Evolutionary conservation across 495 filamentous ascomycete genomes (phyloP).

Genomic region (Xylaria flabelliformis): DNA sequence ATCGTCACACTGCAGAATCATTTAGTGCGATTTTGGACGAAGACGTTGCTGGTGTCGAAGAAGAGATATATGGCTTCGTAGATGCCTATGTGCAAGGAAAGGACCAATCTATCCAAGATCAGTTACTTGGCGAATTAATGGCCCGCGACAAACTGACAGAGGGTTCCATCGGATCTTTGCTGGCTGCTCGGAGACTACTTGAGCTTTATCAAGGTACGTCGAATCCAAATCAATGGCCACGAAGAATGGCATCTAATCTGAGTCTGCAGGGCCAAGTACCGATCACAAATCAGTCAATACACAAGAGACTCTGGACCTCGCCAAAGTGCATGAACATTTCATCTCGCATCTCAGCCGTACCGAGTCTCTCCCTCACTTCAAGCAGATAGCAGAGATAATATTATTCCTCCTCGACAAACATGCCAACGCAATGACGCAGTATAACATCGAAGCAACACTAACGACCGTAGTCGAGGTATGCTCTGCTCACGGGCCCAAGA

Average conservation of each 20-base stretch:
- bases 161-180: constrained; percentile 34
- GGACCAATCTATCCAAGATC: constrained; percentile 23
- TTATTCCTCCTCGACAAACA: constrained; percentile 64
- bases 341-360: constrained; percentile 44
- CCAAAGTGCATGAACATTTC: constrained; percentile 34
- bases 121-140: constrained; percentile 34
- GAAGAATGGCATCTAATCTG: constrained; percentile 27
- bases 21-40: constrained; percentile 33
- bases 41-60: constrained; percentile 30
- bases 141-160: constrained; percentile 30
- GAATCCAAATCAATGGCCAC: not conserved
- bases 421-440: constrained; percentile 64
- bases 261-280: constrained; percentile 26
- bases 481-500: constrained; percentile 47
- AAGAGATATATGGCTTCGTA: constrained; percentile 35
- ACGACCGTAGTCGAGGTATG: constrained; percentile 61
- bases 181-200: constrained; percentile 38
- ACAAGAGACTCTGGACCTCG: constrained; percentile 29
- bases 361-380: constrained; percentile 57
- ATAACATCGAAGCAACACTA: constrained; percentile 71
- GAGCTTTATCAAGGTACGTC: constrained; percentile 35
- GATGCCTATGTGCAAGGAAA: constrained; percentile 34
- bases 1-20: constrained; percentile 27
- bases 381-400: constrained; percentile 60
- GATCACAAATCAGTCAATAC: constrained; percentile 8